Percentiles rank a stretch among this genome's conserved stretches.
Evolutionary conservation across 148 eudicot species (phyloP).

Genomic region (Vaccinium corymbosum): DNA sequence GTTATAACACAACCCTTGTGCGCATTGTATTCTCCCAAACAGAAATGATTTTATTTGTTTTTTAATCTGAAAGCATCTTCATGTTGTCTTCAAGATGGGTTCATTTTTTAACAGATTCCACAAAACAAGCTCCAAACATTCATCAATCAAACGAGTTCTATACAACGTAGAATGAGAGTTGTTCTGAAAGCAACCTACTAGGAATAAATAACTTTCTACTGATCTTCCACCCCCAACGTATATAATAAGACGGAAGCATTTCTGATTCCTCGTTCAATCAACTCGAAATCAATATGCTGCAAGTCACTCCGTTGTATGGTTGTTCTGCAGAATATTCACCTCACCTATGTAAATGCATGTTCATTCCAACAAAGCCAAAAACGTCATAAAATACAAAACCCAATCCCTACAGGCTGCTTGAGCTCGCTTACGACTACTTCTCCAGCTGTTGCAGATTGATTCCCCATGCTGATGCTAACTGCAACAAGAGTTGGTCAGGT

Average conservation of each 20-base stretch:
- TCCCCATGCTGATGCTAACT: constrained; percentile 83
- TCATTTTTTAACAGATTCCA: not conserved
- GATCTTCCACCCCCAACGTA: not conserved
- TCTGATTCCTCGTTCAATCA: constrained; percentile 4
- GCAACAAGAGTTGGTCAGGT: constrained; percentile 85
- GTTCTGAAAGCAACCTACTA: not conserved
- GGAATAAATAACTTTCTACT: not conserved
- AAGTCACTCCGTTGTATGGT: not conserved
- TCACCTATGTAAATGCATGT: constrained; percentile 7
- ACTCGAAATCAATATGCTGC: not conserved
- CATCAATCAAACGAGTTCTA: not conserved
- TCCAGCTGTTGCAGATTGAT: constrained; percentile 69
- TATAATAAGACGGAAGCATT: not conserved
- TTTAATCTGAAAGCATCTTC: not conserved
- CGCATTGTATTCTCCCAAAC: not conserved
- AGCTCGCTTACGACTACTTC: constrained; percentile 31
- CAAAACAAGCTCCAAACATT: not conserved
- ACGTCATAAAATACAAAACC: not conserved
- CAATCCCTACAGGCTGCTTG: not conserved
- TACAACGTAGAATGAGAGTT: too few relatives aligned
- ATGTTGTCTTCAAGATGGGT: not conserved
- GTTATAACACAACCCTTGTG: not conserved
- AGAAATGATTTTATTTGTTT: not conserved
- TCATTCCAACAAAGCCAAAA: not conserved
- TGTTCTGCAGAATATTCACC: not conserved